phyloP scores from a whole-genome alignment of 768 basidiomycete genomes.

The Phaffia tasmanica region DNA sequence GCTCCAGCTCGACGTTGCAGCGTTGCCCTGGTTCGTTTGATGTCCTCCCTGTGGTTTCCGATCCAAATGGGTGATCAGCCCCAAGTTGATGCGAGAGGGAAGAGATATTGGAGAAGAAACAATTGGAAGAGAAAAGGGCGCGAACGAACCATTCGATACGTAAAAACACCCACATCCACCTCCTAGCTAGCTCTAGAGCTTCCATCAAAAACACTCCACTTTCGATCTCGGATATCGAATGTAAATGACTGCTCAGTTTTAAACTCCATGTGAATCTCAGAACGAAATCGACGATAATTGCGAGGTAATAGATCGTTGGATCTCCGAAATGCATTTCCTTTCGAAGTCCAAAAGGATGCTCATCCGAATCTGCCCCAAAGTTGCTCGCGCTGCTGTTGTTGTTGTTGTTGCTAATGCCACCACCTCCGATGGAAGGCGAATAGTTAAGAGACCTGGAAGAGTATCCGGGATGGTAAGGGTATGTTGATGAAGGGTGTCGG shows the following conservation, averaged over 20 bases:
- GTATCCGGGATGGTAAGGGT: background rate
- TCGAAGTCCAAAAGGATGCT: constrained; percentile 63
- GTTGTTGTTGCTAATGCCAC: background rate
- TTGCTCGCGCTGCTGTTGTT: background rate
- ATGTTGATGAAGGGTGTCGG: background rate
- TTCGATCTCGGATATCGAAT: constrained; percentile 67
- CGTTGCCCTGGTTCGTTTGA: too few relatives aligned
- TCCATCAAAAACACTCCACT: constrained; percentile 80
- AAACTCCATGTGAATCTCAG: constrained; percentile 89
- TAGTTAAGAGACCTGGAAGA: background rate
- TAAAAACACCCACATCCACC: constrained; percentile 98
- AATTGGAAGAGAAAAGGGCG: too few relatives aligned
- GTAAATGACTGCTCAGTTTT: constrained; percentile 76
- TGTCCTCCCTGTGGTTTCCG: too few relatives aligned
- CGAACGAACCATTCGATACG: constrained; percentile 81
- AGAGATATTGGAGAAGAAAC: background rate
- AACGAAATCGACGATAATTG: constrained; percentile 69
- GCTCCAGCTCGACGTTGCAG: too few relatives aligned
- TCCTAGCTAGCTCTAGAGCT: constrained; percentile 69
- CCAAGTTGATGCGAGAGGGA: too few relatives aligned
- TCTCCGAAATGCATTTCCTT: constrained; percentile 64
- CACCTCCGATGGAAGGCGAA: background rate
- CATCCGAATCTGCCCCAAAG: constrained; percentile 4
- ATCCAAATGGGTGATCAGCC: too few relatives aligned
- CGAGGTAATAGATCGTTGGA: constrained; percentile 64